These are phyloP conservation scores for Phycomyces nitens DNA, from an alignment of 192 early-diverging fungal species.

Conservation along the genomic window DNA sequence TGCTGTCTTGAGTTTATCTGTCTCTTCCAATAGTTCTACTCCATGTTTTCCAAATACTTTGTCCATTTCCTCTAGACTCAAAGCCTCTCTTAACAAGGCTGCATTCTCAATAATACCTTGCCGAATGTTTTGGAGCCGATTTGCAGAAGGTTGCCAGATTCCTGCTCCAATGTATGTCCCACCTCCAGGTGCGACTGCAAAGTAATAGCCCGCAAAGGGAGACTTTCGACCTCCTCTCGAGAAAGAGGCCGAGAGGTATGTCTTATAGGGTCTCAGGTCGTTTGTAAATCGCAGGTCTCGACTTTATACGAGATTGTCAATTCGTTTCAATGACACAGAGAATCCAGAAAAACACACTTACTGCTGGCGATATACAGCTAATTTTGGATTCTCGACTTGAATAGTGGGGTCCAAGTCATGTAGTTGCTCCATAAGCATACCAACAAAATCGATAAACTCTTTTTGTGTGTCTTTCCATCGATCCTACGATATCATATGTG, in stretches of 20 bases:
- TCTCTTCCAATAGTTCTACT: conserved; percentile 25
- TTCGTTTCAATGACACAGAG: conserved; percentile 13
- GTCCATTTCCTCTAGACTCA: conserved; percentile 42
- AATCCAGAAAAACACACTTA: conserved; percentile 24
- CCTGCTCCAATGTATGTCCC: conserved; percentile 44
- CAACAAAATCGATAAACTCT: conserved; percentile 49
- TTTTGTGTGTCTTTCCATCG: conserved; percentile 32
- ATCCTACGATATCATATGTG: conserved; percentile 14
- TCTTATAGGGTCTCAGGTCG: conserved; percentile 56
- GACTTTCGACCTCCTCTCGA: conserved; percentile 46
- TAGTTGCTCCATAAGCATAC: conserved; percentile 37
- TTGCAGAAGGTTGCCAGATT: conserved; percentile 39
- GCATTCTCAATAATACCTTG: conserved; percentile 39
- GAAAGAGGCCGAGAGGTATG: conserved; percentile 38
- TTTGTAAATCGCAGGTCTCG: conserved; percentile 59
- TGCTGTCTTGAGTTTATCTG: conserved; percentile 48
- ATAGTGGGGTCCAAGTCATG: conserved; percentile 43
- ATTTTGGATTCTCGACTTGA: conserved; percentile 38
- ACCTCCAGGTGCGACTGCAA: conserved; percentile 41
- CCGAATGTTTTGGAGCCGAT: conserved; percentile 38
- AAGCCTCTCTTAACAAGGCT: conserved; percentile 33
- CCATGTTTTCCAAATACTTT: conserved; percentile 39
- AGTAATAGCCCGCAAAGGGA: conserved; percentile 49
- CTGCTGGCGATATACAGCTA: conserved; percentile 46
- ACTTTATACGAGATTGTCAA: conserved; percentile 17